Percentiles rank a stretch among this genome's conserved stretches.
Evolutionary conservation across 805 yeast genomes (phyloP).

Genomic region (Wickerhamiella qilinensis): DNA sequence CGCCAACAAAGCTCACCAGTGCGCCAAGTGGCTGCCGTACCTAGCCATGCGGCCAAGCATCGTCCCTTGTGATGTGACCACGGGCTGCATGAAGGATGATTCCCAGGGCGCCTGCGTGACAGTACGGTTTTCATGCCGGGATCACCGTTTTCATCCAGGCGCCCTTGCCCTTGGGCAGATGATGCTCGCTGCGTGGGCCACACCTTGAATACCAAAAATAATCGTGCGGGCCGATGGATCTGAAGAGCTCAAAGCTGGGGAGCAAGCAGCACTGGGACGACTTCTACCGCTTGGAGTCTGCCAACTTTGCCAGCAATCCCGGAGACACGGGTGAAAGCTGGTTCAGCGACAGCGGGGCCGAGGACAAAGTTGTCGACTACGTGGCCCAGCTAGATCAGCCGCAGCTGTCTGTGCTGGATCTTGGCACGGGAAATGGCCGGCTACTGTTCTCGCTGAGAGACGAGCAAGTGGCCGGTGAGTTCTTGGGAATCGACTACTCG

Average conservation of each 20-base stretch:
- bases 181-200: no score
- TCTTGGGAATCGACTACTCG: slow-evolving; percentile 78
- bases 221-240: slow-evolving; percentile 22
- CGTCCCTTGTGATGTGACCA: no score
- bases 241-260: slow-evolving; percentile 71
- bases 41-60: no score
- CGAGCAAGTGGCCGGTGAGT: slow-evolving; percentile 35
- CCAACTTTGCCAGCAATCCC: slow-evolving; percentile 56
- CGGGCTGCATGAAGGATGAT: no score
- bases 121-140: no score
- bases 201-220: no score
- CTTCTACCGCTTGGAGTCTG: slow-evolving; percentile 57
- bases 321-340: slow-evolving; percentile 90
- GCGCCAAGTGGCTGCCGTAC: no score
- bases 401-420: slow-evolving; percentile 38
- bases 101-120: no score
- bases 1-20: no score
- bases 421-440: slow-evolving; percentile 97
- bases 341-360: slow-evolving; percentile 95
- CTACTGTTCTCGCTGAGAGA: slow-evolving; percentile 60
- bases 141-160: no score
- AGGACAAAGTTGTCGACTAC: slow-evolving; percentile 62
- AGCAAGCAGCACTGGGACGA: slow-evolving; percentile 86
- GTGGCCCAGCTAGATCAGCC: slow-evolving; percentile 29
- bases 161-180: no score